phyloP scores from a whole-genome alignment of 2,329 filamentous ascomycete genomes.

The Xylariaceae sp. region DNA sequence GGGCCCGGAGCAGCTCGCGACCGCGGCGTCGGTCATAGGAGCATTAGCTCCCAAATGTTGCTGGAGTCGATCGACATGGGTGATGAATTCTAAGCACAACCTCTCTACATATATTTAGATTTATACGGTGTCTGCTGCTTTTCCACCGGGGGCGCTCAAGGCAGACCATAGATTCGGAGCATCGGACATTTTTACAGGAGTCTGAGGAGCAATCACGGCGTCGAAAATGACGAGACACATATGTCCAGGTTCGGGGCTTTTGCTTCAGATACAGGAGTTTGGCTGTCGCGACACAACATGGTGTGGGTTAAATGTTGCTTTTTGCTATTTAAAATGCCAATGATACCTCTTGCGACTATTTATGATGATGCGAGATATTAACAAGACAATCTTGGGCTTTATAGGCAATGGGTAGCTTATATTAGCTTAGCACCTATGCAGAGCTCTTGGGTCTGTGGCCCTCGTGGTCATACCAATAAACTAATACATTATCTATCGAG shows the following conservation, averaged over 20 bases:
- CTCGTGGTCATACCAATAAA: neutral
- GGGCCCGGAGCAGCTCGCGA: conserved; percentile 52
- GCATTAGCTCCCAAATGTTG: conserved; percentile 25
- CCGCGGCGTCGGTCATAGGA: conserved; percentile 49
- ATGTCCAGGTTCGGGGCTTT: neutral
- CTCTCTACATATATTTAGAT: neutral
- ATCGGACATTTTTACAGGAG: conserved; percentile 7
- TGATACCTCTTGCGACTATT: conserved; percentile 24
- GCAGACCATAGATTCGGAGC: conserved; percentile 4
- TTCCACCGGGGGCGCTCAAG: neutral
- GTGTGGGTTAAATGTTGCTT: conserved; percentile 2
- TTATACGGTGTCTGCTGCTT: neutral
- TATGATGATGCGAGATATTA: conserved; percentile 12
- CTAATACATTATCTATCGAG: neutral
- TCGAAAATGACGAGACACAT: conserved; percentile 6
- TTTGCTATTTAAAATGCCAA: conserved; percentile 11
- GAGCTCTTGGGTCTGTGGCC: neutral
- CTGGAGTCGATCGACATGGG: conserved; percentile 22
- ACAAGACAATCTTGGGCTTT: neutral
- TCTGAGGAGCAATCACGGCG: conserved; percentile 9
- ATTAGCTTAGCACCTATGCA: neutral
- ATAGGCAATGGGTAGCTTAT: neutral
- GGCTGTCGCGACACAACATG: neutral
- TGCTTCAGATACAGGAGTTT: conserved; percentile 6
- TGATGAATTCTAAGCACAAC: conserved; percentile 14